Conservation (phyloP, 1,284 basidiomycete genomes). For the Moniliophthora roreri region DNA sequence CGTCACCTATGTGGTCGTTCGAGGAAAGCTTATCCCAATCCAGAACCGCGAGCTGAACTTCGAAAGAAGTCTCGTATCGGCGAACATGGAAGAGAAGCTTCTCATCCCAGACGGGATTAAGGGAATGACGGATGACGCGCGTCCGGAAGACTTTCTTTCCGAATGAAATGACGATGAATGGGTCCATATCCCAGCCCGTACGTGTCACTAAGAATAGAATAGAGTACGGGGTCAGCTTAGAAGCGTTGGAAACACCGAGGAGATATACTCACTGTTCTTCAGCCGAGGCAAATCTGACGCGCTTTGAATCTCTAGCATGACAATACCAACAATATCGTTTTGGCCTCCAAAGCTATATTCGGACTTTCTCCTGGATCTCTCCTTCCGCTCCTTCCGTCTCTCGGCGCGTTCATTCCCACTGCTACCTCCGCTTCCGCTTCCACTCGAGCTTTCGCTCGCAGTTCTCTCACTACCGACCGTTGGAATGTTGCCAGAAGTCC, state of each 20-base stretch:
- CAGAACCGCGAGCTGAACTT: slow-evolving; percentile 79
- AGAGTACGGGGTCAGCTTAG: too few species aligned
- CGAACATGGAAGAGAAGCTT: slow-evolving; percentile 95
- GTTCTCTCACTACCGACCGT: background rate
- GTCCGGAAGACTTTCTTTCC: slow-evolving; percentile 97
- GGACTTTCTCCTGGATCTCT: slow-evolving; percentile 23
- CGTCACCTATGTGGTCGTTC: slow-evolving; percentile 87
- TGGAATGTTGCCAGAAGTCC: background rate
- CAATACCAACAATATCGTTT: slow-evolving; percentile 88
- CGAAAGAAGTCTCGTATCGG: slow-evolving; percentile 78
- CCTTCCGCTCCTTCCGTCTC: slow-evolving; percentile 15
- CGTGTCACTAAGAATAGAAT: slow-evolving; percentile 70
- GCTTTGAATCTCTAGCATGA: slow-evolving; percentile 74
- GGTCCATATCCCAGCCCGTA: slow-evolving; percentile 95
- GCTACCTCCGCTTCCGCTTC: slow-evolving; percentile 1
- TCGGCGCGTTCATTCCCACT: slow-evolving; percentile 5
- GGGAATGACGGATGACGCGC: slow-evolving; percentile 83
- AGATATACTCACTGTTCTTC: slow-evolving; percentile 73
- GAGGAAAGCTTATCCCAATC: slow-evolving; percentile 95
- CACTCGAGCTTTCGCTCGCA: background rate
- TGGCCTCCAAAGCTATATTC: slow-evolving; percentile 67
- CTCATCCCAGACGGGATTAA: slow-evolving; percentile 94
- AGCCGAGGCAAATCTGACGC: slow-evolving; percentile 85
- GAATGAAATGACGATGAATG: slow-evolving; percentile 94
- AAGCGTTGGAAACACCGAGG: slow-evolving; percentile 3